A percentile compares a stretch with the other conserved stretches of the same genome.
Conservation (phyloP, 2,329 filamentous ascomycete species). For the Trichoderma guizhouense region DNA sequence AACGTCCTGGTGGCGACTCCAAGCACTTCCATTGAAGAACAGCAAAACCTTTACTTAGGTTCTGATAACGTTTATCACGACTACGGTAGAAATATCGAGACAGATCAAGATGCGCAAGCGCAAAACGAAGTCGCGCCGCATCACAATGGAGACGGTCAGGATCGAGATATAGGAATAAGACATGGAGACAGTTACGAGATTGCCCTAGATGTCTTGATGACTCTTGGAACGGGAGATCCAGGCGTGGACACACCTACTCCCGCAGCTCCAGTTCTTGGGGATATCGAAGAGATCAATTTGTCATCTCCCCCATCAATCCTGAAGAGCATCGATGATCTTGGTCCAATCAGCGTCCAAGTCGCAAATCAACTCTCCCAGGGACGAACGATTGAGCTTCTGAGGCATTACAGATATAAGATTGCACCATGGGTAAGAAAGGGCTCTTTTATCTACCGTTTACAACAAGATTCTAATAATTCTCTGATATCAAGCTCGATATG, state of each 20-base stretch:
- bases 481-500: not conserved
- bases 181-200: not conserved
- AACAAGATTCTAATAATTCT: not conserved
- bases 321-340: not conserved
- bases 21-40: not conserved
- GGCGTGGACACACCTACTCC: not conserved
- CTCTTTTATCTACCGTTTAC: not conserved
- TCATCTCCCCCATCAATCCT: not conserved
- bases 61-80: not conserved
- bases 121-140: not conserved
- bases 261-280: no score
- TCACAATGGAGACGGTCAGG: not conserved
- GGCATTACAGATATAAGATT: conserved; percentile 10
- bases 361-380: not conserved
- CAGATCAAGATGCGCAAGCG: not conserved
- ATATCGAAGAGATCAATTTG: not conserved
- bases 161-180: not conserved
- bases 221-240: not conserved
- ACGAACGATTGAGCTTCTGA: not conserved
- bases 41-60: not conserved
- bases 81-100: not conserved
- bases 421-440: not conserved
- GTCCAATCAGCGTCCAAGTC: not conserved
- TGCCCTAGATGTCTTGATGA: not conserved
- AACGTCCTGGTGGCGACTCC: not conserved